Evolutionary conservation across 2,329 filamentous ascomycete genomes (phyloP), one percentile per base, ranked within the genome.

Genomic region (Karstenula rhodostoma): DNA sequence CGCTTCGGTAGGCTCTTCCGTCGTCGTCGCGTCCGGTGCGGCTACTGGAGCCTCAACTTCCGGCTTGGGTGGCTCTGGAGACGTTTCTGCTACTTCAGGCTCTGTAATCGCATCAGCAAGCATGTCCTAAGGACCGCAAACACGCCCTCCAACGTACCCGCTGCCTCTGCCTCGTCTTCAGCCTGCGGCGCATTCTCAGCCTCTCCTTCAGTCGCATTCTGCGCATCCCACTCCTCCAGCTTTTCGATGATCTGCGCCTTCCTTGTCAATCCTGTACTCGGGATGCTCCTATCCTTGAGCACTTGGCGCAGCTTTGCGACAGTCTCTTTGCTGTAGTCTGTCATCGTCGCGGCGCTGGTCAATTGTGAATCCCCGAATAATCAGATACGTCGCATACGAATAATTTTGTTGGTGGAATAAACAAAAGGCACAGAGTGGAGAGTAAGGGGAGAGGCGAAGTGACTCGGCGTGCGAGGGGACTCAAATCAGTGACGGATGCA

Each of bases 241-340:
- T 78, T 81, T 59, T 83, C 81, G 35, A 84, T 73, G 50, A 81
- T 81, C 60, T 83, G 79, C 59, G 80, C 78, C 68, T 84, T 84
- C 50, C 81, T 73, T 53, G 80, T 80, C 32, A 84, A 69, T 25
- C 81, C 80, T 0, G 80, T 80, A 25, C 75, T 74, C 1, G 81
- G 72, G 58, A 84, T 82, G 48, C 76, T 75, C 52, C 81, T 78
- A 40, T 83, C 79, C 59, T 83, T 83, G 50, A 83, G 71, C 55
- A 82, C 57, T 58, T 79, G 74, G 63, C 79, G 78, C 52, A 84
- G 73, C 63, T 82, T 78, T 56, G 78, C 75, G 63, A 84, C 82
- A 25, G 82, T 83, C 47, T 80, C 74, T 61, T 78, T 79, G 67
- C 71, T 78, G 73, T 84, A 84, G 59, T 83, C 80, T 12, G 73